These are phyloP conservation scores for Aspergillus proliferans DNA, from an alignment of 2,329 filamentous ascomycete genomes.

Conservation along the genomic window DNA sequence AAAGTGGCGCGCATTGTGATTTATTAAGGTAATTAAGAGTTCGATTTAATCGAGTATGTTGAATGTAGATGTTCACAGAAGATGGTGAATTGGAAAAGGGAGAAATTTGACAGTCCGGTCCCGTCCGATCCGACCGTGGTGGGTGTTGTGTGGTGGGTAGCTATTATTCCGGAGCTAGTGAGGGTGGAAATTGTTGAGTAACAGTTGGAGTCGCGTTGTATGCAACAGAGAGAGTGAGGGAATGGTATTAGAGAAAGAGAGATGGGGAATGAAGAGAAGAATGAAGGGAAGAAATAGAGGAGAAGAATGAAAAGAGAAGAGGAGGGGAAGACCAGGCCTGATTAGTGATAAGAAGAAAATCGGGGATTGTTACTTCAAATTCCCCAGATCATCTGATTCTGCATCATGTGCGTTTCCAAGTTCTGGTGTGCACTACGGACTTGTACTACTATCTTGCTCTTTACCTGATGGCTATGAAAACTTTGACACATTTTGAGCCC, in stretches of 20 bases:
- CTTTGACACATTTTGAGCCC: too few relatives aligned
- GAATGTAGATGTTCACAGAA: constrained; percentile 2
- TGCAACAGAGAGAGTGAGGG: constrained; percentile 3
- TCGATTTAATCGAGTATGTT: constrained; percentile 12
- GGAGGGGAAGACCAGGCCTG: not conserved
- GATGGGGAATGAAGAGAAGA: not conserved
- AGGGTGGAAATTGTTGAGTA: not conserved
- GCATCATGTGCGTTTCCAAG: too few relatives aligned
- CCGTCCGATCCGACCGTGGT: constrained; percentile 23
- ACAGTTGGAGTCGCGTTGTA: not conserved
- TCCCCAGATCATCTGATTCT: not conserved
- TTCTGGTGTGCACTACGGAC: too few relatives aligned
- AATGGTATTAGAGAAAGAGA: constrained; percentile 3
- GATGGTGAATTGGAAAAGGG: constrained; percentile 3
- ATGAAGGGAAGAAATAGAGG: not conserved
- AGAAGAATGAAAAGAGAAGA: not conserved
- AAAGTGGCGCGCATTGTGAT: constrained; percentile 38
- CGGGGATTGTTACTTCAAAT: not conserved
- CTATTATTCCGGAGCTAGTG: not conserved
- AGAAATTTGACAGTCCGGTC: constrained; percentile 22
- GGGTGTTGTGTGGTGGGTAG: not conserved
- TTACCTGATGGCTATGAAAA: too few relatives aligned
- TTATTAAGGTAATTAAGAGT: constrained; percentile 1
- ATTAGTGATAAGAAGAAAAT: not conserved
- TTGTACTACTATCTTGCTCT: too few relatives aligned